A percentile compares a stretch with the other conserved stretches of the same genome.
phyloP scores from a whole-genome alignment of 306 rosid genomes.

The Mucuna pruriens region DNA sequence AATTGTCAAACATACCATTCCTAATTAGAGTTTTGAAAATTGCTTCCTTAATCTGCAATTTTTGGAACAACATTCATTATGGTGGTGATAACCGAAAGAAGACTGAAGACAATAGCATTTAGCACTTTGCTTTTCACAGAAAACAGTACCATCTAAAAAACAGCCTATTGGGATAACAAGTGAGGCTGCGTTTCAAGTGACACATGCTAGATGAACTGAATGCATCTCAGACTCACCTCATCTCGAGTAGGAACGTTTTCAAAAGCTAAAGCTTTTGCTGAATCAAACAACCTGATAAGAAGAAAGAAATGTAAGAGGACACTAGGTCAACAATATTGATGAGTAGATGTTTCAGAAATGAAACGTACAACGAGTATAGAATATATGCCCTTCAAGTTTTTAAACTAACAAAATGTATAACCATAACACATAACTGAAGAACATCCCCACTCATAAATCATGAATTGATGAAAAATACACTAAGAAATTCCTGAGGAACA shows the following conservation, averaged over 20 bases:
- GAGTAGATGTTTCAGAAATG: neutral
- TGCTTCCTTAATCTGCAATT: constrained; percentile 78
- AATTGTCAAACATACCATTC: constrained; percentile 83
- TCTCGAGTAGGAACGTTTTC: constrained; percentile 70
- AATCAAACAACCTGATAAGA: constrained; percentile 74
- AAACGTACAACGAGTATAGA: neutral
- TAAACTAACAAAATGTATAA: neutral
- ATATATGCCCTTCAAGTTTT: constrained; percentile 1
- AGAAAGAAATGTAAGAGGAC: constrained; percentile 11
- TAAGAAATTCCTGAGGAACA: neutral
- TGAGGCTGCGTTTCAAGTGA: neutral
- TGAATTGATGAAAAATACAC: neutral
- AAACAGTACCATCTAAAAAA: neutral
- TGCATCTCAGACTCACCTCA: constrained; percentile 52
- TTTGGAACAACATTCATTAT: constrained; percentile 19
- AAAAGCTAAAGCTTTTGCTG: constrained; percentile 90
- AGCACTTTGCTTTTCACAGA: neutral
- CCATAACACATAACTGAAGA: neutral
- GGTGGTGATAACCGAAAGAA: constrained; percentile 26
- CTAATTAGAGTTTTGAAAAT: constrained; percentile 76
- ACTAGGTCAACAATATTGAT: constrained; percentile 16
- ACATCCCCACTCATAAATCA: neutral
- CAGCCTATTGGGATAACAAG: neutral
- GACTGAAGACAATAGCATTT: neutral
- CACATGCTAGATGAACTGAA: neutral